phyloP scores from a whole-genome alignment of 352 stramenopile genomes.

The Phytophthora idaei region DNA sequence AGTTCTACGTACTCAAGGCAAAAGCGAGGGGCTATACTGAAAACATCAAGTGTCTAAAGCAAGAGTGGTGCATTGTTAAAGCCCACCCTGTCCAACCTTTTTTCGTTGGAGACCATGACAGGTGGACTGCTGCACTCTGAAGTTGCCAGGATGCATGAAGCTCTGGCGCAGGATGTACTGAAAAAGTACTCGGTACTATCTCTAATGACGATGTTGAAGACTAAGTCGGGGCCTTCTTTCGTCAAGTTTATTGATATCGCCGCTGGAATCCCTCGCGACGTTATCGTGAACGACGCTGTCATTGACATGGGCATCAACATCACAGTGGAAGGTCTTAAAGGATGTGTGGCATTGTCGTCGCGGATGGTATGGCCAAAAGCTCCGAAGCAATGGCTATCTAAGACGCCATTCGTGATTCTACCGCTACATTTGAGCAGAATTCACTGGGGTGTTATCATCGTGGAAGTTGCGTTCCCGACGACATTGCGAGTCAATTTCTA shows the following conservation, averaged over 20 bases:
- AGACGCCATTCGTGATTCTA: neutral
- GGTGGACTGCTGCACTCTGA: neutral
- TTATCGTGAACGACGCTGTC: neutral
- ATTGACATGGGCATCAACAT: neutral
- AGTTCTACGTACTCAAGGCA: neutral
- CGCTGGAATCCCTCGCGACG: neutral
- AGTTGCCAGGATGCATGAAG: neutral
- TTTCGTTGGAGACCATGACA: neutral
- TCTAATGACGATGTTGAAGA: neutral
- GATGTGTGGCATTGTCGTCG: neutral
- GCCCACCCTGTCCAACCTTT: neutral
- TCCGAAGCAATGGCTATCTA: too few species aligned
- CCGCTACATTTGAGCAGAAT: neutral
- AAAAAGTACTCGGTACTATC: neutral
- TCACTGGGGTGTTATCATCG: neutral
- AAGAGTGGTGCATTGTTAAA: neutral
- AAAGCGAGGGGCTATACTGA: neutral
- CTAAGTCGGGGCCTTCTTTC: neutral
- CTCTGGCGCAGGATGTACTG: neutral
- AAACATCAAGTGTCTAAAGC: neutral
- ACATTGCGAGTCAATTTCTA: neutral
- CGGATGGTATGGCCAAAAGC: neutral
- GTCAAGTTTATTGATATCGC: neutral
- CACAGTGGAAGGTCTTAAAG: neutral
- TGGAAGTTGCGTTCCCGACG: neutral